These are phyloP conservation scores for Trypanosoma scelopori DNA, from an alignment of 208 protist species.

Conservation along the genomic window DNA sequence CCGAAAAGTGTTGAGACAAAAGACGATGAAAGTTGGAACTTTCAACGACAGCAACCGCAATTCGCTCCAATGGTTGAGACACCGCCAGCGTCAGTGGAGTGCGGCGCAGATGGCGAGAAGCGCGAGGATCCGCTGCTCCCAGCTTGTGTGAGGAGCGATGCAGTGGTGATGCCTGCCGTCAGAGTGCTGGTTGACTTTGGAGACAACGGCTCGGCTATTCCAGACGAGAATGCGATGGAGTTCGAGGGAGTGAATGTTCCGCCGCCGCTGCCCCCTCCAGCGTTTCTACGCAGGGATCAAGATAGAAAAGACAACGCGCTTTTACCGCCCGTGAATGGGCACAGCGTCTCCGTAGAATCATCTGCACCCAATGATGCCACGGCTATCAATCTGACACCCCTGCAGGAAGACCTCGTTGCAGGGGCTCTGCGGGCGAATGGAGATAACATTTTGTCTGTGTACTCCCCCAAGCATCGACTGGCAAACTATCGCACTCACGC, in stretches of 20 bases:
- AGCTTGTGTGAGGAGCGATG: no score
- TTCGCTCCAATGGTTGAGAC: no score
- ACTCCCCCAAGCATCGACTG: constrained; percentile 2
- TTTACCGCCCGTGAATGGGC: neutral
- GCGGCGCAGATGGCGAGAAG: no score
- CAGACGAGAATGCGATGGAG: neutral
- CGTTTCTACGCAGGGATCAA: neutral
- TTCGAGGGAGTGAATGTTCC: neutral
- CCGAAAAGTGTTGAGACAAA: no score
- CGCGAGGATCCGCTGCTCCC: no score
- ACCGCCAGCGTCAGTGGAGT: no score
- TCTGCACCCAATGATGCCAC: neutral
- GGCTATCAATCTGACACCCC: neutral
- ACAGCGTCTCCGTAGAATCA: neutral
- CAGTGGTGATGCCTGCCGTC: no score
- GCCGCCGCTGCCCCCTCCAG: neutral
- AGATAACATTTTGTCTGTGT: constrained; percentile 8
- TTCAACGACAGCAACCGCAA: no score
- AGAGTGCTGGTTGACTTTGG: neutral
- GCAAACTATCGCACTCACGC: neutral
- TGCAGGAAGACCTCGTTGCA: neutral
- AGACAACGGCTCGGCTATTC: neutral
- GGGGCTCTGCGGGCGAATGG: constrained; percentile 5
- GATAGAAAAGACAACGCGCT: neutral
- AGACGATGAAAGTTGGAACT: no score